Evolutionary conservation across 1,284 basidiomycete genomes (phyloP).

Genomic region (Pseudomicrostroma phylloplanum): DNA sequence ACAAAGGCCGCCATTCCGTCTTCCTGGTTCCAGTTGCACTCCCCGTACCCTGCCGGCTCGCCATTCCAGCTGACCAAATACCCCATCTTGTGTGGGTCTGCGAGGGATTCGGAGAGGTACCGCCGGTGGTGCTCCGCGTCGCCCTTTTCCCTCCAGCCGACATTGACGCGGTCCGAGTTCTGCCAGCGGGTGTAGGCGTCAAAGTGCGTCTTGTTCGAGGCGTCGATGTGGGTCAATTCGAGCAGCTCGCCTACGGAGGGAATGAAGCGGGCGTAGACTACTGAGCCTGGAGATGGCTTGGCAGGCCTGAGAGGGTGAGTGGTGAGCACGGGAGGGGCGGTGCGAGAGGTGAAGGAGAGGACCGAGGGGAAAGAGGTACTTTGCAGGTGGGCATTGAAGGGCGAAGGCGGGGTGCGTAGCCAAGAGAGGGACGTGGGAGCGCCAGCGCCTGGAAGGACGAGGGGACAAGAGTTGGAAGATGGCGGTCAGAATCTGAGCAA

Average conservation of each 20-base stretch:
- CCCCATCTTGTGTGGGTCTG: slow-evolving; percentile 55
- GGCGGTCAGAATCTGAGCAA: slow-evolving; percentile 38
- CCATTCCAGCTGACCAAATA: slow-evolving; percentile 59
- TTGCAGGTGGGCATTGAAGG: slow-evolving; percentile 24
- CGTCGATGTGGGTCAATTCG: slow-evolving; percentile 55
- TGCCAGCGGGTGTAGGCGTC: slow-evolving; percentile 58
- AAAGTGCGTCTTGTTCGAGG: slow-evolving; percentile 54
- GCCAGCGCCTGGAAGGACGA: slow-evolving; percentile 53
- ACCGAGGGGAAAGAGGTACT: slow-evolving; percentile 51
- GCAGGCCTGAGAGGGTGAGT: slow-evolving; percentile 59
- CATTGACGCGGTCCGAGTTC: slow-evolving; percentile 57
- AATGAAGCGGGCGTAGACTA: slow-evolving; percentile 57
- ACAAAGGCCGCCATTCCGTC: slow-evolving; percentile 36
- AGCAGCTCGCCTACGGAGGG: slow-evolving; percentile 54
- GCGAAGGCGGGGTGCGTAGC: slow-evolving; percentile 51
- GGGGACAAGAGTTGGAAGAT: slow-evolving; percentile 12
- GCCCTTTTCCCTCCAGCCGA: slow-evolving; percentile 58
- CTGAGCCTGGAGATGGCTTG: slow-evolving; percentile 55
- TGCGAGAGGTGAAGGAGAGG: slow-evolving; percentile 54
- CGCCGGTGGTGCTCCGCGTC: slow-evolving; percentile 55
- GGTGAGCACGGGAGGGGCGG: slow-evolving; percentile 55
- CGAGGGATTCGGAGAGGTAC: slow-evolving; percentile 54
- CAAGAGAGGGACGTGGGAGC: slow-evolving; percentile 54
- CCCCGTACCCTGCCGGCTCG: slow-evolving; percentile 58
- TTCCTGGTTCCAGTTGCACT: slow-evolving; percentile 58